Percentiles rank a stretch among this genome's conserved stretches.
phyloP scores from a whole-genome alignment of 2,329 filamentous ascomycete genomes.

The Daldinia eschscholtzii region DNA sequence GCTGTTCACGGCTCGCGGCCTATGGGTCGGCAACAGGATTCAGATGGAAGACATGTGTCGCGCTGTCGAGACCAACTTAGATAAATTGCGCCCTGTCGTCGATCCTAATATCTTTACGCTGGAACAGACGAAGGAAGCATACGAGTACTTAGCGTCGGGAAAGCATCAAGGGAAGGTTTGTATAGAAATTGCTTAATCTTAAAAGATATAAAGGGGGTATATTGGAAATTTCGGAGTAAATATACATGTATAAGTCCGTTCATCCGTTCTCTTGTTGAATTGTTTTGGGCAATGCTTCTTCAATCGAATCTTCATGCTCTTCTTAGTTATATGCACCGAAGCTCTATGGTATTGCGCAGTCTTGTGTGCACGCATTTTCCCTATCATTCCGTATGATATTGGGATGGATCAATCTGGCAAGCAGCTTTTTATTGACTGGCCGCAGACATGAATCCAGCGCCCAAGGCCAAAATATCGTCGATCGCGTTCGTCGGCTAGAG shows the following conservation, averaged over 20 bases:
- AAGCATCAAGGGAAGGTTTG: constrained; percentile 58
- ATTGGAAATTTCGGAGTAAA: not conserved
- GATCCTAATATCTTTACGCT: constrained; percentile 61
- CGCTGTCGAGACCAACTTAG: constrained; percentile 62
- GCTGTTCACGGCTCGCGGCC: constrained; percentile 59
- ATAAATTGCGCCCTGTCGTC: constrained; percentile 58
- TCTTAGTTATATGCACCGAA: not conserved
- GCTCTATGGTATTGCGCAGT: not conserved
- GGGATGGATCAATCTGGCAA: constrained; percentile 12
- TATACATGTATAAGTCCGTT: not conserved
- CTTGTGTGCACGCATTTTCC: not conserved
- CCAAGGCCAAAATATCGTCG: constrained; percentile 27
- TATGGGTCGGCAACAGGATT: constrained; percentile 60
- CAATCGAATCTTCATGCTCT: not conserved
- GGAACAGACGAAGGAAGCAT: constrained; percentile 60
- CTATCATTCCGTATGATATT: not conserved
- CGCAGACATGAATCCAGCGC: constrained; percentile 26
- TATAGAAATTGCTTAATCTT: constrained; percentile 36
- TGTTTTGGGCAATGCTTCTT: not conserved
- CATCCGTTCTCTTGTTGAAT: not conserved
- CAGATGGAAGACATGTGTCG: constrained; percentile 66
- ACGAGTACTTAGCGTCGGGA: constrained; percentile 54
- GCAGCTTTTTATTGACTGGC: constrained; percentile 14
- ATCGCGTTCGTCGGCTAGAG: constrained; percentile 28
- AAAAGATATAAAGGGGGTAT: not conserved